These are phyloP conservation scores for Nicotiana undulata DNA, from an alignment of 257 asterid genomes.

Conservation along the genomic window DNA sequence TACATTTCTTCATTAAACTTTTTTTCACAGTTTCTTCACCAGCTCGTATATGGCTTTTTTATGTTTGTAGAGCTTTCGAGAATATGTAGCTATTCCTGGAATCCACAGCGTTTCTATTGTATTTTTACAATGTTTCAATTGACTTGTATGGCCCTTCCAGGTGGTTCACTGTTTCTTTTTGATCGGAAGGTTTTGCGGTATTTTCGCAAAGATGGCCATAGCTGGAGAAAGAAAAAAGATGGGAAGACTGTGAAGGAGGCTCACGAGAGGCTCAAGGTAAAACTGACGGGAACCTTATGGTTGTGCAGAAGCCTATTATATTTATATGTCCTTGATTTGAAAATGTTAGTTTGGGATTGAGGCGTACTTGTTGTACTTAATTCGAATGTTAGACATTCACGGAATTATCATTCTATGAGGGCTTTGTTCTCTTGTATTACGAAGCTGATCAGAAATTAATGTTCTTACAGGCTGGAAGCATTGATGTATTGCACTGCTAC, in stretches of 20 bases:
- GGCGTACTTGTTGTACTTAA: neutral
- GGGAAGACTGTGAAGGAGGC: conserved; percentile 96
- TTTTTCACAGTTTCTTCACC: neutral
- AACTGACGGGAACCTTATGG: conserved; percentile 5
- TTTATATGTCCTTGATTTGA: neutral
- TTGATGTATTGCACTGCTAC: conserved; percentile 92
- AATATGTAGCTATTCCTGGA: neutral
- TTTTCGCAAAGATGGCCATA: conserved; percentile 92
- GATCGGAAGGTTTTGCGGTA: conserved; percentile 86
- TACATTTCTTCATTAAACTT: neutral
- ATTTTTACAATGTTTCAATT: conserved; percentile 3
- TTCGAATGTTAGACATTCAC: neutral
- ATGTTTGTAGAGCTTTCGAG: neutral
- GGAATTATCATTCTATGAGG: neutral
- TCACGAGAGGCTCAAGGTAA: conserved; percentile 93
- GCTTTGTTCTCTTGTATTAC: conserved; percentile 15
- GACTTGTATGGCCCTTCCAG: conserved; percentile 28
- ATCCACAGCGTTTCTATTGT: conserved; percentile 4
- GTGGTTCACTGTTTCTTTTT: conserved; percentile 89
- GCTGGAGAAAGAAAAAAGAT: conserved; percentile 91
- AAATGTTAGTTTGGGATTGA: neutral
- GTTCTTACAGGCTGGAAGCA: conserved; percentile 65
- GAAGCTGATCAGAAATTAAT: conserved; percentile 12
- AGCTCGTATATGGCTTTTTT: neutral
- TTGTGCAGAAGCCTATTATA: neutral